A percentile compares a stretch with the other conserved stretches of the same genome.
These are phyloP conservation scores for Penstemon eatonii DNA, from an alignment of 257 asterid species.

Conservation along the genomic window DNA sequence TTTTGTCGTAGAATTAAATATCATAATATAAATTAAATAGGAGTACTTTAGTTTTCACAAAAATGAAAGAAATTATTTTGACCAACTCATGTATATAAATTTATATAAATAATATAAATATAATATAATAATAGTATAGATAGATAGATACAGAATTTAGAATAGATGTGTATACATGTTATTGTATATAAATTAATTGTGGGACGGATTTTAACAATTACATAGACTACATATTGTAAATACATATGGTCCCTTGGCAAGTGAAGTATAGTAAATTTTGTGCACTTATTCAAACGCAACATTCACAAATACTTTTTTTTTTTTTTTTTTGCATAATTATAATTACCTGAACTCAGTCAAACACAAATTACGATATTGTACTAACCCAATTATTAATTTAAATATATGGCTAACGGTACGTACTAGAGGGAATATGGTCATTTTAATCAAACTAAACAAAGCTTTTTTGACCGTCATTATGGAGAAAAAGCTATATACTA, in stretches of 20 bases:
- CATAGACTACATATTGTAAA: neutral
- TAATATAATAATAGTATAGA: too few species aligned
- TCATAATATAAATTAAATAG: too few species aligned
- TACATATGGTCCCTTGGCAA: neutral
- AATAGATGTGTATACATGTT: neutral
- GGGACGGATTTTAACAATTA: too few species aligned
- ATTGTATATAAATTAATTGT: neutral
- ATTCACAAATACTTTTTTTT: too few species aligned
- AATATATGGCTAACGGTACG: constrained; percentile 12
- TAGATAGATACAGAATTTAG: too few species aligned
- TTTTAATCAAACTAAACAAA: neutral
- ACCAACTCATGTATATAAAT: neutral
- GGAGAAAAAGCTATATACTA: constrained; percentile 28
- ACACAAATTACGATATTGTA: too few species aligned
- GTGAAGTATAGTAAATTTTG: too few species aligned
- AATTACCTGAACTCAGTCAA: neutral
- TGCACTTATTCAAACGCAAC: too few species aligned
- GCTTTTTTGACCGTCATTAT: constrained; percentile 28
- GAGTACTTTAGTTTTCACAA: neutral
- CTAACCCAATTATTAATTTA: neutral
- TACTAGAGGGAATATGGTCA: constrained; percentile 17
- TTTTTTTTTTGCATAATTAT: too few species aligned
- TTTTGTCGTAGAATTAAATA: too few species aligned
- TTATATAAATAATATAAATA: too few species aligned
- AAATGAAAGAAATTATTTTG: neutral